Percentiles rank a stretch among this genome's conserved stretches.
Evolutionary conservation across 257 asterid genomes (phyloP).

Genomic region (Rauvolfia tetraphylla): DNA sequence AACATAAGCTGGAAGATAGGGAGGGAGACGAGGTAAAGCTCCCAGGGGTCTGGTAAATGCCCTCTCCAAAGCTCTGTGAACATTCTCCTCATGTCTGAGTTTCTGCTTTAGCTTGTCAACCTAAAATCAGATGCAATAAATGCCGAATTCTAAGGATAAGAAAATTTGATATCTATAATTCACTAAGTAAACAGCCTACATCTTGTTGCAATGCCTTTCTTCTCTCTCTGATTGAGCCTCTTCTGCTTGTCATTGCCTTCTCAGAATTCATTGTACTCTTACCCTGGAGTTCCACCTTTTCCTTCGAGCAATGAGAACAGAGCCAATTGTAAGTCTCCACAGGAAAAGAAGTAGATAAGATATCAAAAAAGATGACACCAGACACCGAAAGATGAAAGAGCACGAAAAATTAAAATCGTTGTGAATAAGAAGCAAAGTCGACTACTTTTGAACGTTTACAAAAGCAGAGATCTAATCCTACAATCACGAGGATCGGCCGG

Average conservation of each 20-base stretch:
- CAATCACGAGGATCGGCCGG: conserved; percentile 15
- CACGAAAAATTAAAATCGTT: conserved; percentile 19
- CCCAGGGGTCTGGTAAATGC: conserved; percentile 91
- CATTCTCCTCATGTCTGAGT: conserved; percentile 85
- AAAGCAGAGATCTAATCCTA: conserved; percentile 23
- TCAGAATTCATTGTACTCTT: conserved; percentile 42
- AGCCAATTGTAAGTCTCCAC: conserved; percentile 40
- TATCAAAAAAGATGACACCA: conserved; percentile 20
- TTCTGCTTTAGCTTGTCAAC: conserved; percentile 86
- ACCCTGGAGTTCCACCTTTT: conserved; percentile 40
- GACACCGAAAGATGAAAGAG: conserved; percentile 19
- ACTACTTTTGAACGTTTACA: conserved; percentile 20
- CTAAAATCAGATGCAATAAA: conserved; percentile 31
- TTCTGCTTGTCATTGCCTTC: conserved; percentile 41
- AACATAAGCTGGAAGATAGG: conserved; percentile 79
- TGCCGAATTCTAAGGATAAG: neutral
- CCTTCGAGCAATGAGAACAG: conserved; percentile 43
- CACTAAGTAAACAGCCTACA: conserved; percentile 29
- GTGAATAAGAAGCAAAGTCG: conserved; percentile 31
- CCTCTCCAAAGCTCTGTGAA: conserved; percentile 89
- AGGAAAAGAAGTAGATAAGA: conserved; percentile 33
- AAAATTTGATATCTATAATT: neutral
- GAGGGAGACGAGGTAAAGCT: conserved; percentile 92
- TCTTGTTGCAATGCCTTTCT: conserved; percentile 82
- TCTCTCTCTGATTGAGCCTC: conserved; percentile 52